Evolutionary conservation across 139 green algal genomes (phyloP), one percentile per base, ranked within the genome.

Genomic region (Gonium pectorale): DNA sequence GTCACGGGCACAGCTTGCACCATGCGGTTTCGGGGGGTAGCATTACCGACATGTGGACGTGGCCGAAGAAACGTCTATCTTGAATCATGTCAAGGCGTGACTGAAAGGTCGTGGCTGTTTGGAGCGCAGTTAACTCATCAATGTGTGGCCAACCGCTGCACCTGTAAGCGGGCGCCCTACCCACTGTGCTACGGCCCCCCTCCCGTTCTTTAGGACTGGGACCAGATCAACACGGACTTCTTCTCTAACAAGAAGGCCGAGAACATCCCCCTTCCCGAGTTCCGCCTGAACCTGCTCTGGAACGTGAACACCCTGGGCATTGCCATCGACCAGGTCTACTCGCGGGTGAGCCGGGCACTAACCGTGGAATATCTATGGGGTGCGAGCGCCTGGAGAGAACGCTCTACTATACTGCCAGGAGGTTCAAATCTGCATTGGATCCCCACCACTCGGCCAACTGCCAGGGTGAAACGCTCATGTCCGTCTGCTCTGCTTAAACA

Each of bases 281-380:
- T 93, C 87, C 83, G 91, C 54, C 92, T 98, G 43, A 95, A 94
- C 72, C 94, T 98, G 74, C 79, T 98, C 29, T 98, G 96, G 96
- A 86, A 59, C 29, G 92, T 97, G n/a, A 95, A 97, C 87, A 97
- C 95, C 87, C 88, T 98, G 33, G 95, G 83, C 4, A 91, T 98
- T 2, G 79, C 90, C 19, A 95, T 98, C 22, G 96, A 98, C 89
- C 95, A 98, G 90, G 88, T 98, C n/a, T 93, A 92, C 70, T 77
- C 46, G 33, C 67, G 80, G 84, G 89, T 90, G 33, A 86, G 70
- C 26, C 6, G 2, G 3, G 29, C 13, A 9, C 22, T 60, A 11
- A 38, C 35, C 68, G 27, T 59, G 49, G 15, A 59, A 59, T 17
- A 59, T 17, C 49, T 13, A 59, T 59, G n/a, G n/a, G n/a, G n/a